Evolutionary conservation across 192 early-diverging fungal species (phyloP).

Genomic region (Globomyces pollinis-pini): DNA sequence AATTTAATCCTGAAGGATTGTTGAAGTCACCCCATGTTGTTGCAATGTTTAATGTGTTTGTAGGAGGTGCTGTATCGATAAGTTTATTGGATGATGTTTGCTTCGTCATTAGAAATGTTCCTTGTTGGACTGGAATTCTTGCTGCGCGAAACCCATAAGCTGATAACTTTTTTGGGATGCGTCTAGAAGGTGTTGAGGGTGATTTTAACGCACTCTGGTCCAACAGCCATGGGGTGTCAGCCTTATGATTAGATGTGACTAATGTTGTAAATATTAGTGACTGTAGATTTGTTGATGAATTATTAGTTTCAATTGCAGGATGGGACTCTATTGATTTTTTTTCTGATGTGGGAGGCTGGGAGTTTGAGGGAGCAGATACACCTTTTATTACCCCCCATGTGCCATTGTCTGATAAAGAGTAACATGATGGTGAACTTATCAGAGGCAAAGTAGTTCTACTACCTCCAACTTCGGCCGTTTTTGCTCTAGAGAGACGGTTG

Average conservation of each 20-base stretch:
- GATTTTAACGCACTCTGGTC: background rate
- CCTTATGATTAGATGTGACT: background rate
- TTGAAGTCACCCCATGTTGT: background rate
- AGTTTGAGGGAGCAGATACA: background rate
- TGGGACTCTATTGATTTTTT: too few species aligned
- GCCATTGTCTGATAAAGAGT: background rate
- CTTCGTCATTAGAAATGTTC: background rate
- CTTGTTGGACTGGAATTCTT: background rate
- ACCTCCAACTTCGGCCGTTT: background rate
- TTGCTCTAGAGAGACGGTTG: background rate
- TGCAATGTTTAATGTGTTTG: background rate
- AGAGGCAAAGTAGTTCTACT: background rate
- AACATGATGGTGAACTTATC: background rate
- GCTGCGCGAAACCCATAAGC: background rate
- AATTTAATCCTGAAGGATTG: background rate
- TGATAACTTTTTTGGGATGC: constrained; percentile 5
- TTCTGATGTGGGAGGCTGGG: background rate
- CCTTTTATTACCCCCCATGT: constrained; percentile 4
- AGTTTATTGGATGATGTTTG: background rate
- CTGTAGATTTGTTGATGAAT: background rate
- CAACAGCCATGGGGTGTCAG: background rate
- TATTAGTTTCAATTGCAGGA: too few species aligned
- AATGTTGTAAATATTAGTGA: background rate
- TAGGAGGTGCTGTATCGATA: too few species aligned
- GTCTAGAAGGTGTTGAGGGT: background rate